Evolutionary conservation across 139 green algal species (phyloP), one percentile per base, ranked within the genome.

Genomic region (Edaphochlamys debaryana): DNA sequence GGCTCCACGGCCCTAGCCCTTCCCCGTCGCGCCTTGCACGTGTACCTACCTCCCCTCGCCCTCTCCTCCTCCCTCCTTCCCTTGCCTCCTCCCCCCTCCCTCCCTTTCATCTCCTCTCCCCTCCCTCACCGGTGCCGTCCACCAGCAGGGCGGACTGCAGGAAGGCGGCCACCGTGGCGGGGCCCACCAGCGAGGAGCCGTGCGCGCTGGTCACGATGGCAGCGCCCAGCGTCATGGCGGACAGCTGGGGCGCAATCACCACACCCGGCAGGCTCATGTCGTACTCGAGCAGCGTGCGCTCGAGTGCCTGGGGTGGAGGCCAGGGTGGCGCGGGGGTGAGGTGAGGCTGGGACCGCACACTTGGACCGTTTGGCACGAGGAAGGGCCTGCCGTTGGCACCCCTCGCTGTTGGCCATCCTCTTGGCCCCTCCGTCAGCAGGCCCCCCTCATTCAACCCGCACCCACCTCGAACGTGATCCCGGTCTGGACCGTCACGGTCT

Each of bases 121-220:
- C n/a, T n/a, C n/a, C n/a, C n/a, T n/a, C n/a, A 87, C 80, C 86
- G 67, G 81, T 87, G n/a, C 86, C 86, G 36, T 90, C 86, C 62
- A 90, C 86, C n/a, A 90, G 40, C 25, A 87, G 40, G 0, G 86
- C 86, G 0, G 30, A 54, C 9, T 67, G 45, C n/a, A 90, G 69
- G 60, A 82, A 85, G 32, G 63, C 37, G 0, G 80, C 80, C 23
- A 90, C 34, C 19, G 9, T 69, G 20, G 86, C 86, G 2, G 86
- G 74, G 8, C 80, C 86, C 15, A 86, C 69, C 29, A 90, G 81
- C 8, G 80, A 87, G 37, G 45, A 76, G 63, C 86, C 86, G 38
- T 90, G 86, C 41, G 86, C 68, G 3, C 68, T 66, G 1, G 80
- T 90, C 0, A 69, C 52, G 30, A 90, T 50, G 7, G 76, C 81